phyloP scores from a whole-genome alignment of 2,329 filamentous ascomycete genomes.

The Cytospora piceae region DNA sequence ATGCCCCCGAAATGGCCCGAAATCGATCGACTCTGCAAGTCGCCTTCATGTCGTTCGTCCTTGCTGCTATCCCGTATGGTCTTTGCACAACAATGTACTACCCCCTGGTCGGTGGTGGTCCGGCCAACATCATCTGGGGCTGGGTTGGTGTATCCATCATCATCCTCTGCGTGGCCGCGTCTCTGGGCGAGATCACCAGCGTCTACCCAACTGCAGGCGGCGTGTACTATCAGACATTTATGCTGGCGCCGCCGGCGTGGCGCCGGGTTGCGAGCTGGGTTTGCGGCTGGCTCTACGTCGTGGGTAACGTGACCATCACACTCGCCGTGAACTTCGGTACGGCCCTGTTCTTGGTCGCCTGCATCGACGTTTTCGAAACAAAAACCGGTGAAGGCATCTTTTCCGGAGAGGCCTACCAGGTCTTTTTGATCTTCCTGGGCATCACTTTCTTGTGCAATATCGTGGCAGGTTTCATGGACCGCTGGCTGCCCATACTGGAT shows the following conservation, averaged over 20 bases:
- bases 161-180: constrained; percentile 71
- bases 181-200: constrained; percentile 74
- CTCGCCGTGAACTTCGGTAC: constrained; percentile 84
- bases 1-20: constrained; percentile 66
- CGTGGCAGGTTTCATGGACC: constrained; percentile 70
- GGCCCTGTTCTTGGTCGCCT: constrained; percentile 63
- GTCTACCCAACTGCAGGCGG: constrained; percentile 78
- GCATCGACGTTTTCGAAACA: constrained; percentile 59
- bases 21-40: constrained; percentile 71
- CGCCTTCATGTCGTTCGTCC: constrained; percentile 76
- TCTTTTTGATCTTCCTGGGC: constrained; percentile 72
- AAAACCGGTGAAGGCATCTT: constrained; percentile 49
- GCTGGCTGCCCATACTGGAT: constrained; percentile 69
- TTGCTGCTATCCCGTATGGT: constrained; percentile 75
- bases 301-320: constrained; percentile 82
- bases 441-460: constrained; percentile 67
- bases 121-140: constrained; percentile 73
- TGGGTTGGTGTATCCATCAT: constrained; percentile 71
- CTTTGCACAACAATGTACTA: constrained; percentile 72
- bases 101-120: constrained; percentile 67
- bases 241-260: constrained; percentile 66
- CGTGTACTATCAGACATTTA: constrained; percentile 79
- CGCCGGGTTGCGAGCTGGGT: constrained; percentile 70
- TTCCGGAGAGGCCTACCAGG: constrained; percentile 61
- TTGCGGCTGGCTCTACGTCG: constrained; percentile 75